Percentiles rank a stretch among this genome's conserved stretches.
These are phyloP conservation scores for Serpula lacrymans DNA, from an alignment of 768 basidiomycete species.

Conservation along the genomic window DNA sequence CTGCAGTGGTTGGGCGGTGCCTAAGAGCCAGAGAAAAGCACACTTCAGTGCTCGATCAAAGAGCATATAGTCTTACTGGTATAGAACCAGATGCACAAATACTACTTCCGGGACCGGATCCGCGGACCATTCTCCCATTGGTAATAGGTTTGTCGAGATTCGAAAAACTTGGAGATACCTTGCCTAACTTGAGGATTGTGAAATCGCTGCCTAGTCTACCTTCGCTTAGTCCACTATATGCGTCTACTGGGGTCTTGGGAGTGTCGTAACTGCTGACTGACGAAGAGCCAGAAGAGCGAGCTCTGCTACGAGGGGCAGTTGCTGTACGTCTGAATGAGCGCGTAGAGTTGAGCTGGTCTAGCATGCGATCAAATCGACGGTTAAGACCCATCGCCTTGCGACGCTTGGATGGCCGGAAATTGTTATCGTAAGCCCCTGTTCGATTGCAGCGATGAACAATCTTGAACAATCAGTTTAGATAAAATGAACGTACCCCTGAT, in stretches of 20 bases:
- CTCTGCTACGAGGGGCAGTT: slow-evolving; percentile 24
- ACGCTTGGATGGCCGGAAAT: slow-evolving; percentile 37
- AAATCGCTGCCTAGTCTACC: slow-evolving; percentile 38
- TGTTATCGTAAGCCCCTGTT: slow-evolving; percentile 5
- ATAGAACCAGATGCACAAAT: neutral
- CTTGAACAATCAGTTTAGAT: too few relatives aligned
- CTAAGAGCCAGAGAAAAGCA: slow-evolving; percentile 8
- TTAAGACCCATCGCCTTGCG: slow-evolving; percentile 51
- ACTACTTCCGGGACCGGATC: neutral
- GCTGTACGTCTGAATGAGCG: slow-evolving; percentile 21
- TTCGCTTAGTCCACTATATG: slow-evolving; percentile 31
- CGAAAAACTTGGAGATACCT: neutral
- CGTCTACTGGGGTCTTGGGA: slow-evolving; percentile 40
- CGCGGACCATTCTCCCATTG: neutral
- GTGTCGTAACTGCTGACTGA: slow-evolving; percentile 40
- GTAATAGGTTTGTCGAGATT: too few relatives aligned
- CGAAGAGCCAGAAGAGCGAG: slow-evolving; percentile 41
- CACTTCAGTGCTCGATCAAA: slow-evolving; percentile 8
- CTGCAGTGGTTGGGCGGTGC: slow-evolving; percentile 17
- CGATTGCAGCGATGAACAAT: too few relatives aligned
- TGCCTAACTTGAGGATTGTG: slow-evolving; percentile 41
- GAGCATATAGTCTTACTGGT: slow-evolving; percentile 29
- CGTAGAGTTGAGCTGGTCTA: slow-evolving; percentile 51
- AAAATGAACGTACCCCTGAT: slow-evolving; percentile 13
- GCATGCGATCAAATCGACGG: slow-evolving; percentile 63